Base-by-base conservation (phyloP, 305 asterid genomes). In the Solanum chacoense region DNA sequence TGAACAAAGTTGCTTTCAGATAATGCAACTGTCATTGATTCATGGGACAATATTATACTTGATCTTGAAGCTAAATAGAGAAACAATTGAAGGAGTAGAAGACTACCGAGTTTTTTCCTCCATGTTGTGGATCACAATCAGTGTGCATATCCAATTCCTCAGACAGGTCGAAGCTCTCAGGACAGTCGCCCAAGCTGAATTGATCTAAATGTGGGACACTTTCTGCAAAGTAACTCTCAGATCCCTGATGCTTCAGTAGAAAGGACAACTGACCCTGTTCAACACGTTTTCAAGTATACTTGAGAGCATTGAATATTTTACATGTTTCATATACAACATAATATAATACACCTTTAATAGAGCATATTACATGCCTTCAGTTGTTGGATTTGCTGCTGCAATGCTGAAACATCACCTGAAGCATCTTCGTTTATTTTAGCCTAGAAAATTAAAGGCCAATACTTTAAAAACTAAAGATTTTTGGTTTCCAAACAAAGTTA, bases 351-450 rank as follows among this genome's bases (percentile, higher is more conserved):
- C 74, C 45, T 84, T 32, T 55, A 45, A 87, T 75, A 45, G 34
- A 40, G 84, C 89, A 28, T 32, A 32, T 20, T 87, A 87, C 83
- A 91, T 89, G 95, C 99, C 98, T 96, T 96, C 91, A 96, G 91
- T 55, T 91, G 94, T 90, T 93, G 96, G 90, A 96, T 93, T 91
- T 96, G 96, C 89, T 86, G 94, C 92, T 95, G 98, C 94, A 95
- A 90, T 79, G 94, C 94, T 90, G 93, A 91, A 75, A 94, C 97
- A 89, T 94, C 95, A 32, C 95, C 96, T 63, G 98, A 94, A 88
- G 99, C 98, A 93, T 96, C 99, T 94, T 96, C 99, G 89, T 95
- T 96, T 88, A 96, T 93, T 92, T 93, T 96, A 90, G 99, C 99
- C 99, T 96, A 93, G 78, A 89, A 71, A 89, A 55, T 5, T 88